phyloP scores from a whole-genome alignment of 441 rosid species.

The Aquilaria agallochum region DNA sequence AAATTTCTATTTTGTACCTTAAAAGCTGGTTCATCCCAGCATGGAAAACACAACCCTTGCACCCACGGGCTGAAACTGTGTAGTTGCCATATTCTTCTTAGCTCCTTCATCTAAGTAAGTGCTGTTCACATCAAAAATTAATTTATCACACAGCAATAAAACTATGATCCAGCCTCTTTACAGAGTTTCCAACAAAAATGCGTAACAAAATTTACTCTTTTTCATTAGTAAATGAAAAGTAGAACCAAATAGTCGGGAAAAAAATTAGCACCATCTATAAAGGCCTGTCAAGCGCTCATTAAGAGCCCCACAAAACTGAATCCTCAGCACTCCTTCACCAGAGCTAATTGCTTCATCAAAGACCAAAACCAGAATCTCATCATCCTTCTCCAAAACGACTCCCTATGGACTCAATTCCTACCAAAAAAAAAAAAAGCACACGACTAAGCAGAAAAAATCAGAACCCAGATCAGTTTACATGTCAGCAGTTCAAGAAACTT shows the following conservation, averaged over 20 bases:
- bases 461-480: neutral
- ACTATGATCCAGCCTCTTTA: too few relatives aligned
- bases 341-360: slow-evolving; percentile 28
- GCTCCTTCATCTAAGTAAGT: slow-evolving; percentile 24
- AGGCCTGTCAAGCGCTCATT: slow-evolving; percentile 37
- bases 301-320: slow-evolving; percentile 31
- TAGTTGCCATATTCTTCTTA: slow-evolving; percentile 39
- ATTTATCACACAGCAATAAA: neutral
- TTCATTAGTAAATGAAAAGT: too few relatives aligned
- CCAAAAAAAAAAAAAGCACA: neutral
- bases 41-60: slow-evolving; percentile 45
- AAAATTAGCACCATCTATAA: slow-evolving; percentile 27
- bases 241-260: neutral
- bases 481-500: neutral
- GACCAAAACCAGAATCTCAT: slow-evolving; percentile 34
- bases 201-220: too few relatives aligned
- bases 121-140: slow-evolving; percentile 16
- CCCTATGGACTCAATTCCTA: slow-evolving; percentile 24
- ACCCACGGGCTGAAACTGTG: slow-evolving; percentile 41
- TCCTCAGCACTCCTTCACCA: slow-evolving; percentile 32
- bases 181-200: too few relatives aligned
- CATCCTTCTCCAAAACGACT: slow-evolving; percentile 30
- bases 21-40: slow-evolving; percentile 50
- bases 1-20: slow-evolving; percentile 18
- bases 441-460: neutral